phyloP scores from a whole-genome alignment of 2,329 filamentous ascomycete genomes.

The Trichoderma aggressivum region DNA sequence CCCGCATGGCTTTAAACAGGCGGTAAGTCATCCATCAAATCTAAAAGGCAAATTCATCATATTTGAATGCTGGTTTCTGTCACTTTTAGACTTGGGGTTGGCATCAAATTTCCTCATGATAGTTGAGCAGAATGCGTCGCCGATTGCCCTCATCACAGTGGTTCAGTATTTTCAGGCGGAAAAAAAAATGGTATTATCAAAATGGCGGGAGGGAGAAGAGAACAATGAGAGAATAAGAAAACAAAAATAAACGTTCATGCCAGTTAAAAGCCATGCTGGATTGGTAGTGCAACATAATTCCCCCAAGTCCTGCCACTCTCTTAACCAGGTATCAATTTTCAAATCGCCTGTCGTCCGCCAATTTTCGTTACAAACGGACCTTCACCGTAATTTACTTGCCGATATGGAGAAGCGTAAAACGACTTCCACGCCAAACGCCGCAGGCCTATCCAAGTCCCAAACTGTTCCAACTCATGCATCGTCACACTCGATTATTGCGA shows the following conservation, averaged over 20 bases:
- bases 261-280: conserved; percentile 5
- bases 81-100: background rate
- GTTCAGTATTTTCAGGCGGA: background rate
- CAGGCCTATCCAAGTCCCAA: conserved; percentile 20
- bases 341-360: conserved; percentile 12
- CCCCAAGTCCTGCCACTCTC: background rate
- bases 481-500: conserved; percentile 17
- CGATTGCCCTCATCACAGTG: background rate
- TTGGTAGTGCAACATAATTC: conserved; percentile 8
- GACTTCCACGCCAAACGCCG: conserved; percentile 20
- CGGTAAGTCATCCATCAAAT: conserved; percentile 4
- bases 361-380: conserved; percentile 15
- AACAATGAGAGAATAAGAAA: background rate
- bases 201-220: background rate
- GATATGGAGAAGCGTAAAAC: conserved; percentile 18
- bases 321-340: conserved; percentile 19
- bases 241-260: conserved; percentile 1
- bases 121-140: background rate
- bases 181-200: background rate
- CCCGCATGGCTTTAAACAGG: conserved; percentile 1
- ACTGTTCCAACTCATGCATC: conserved; percentile 12
- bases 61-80: background rate
- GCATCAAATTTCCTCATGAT: background rate
- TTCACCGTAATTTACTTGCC: conserved; percentile 14
- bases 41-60: background rate